These are phyloP conservation scores for Dactylis glomerata DNA, from an alignment of 176 grass and related monocot species.

Conservation along the genomic window DNA sequence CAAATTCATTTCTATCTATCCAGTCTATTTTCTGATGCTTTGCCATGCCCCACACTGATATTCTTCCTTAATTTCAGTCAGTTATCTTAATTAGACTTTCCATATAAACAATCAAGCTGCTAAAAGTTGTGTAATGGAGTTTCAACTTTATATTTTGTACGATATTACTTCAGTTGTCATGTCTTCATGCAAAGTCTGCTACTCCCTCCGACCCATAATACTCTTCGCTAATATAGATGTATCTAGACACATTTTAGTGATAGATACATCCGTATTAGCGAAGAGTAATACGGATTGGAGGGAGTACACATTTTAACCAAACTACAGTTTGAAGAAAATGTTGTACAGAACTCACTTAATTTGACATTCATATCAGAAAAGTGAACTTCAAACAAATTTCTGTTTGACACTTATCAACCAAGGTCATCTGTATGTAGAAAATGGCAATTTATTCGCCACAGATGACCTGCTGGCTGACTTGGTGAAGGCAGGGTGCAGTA, in stretches of 20 bases:
- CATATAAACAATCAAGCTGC: neutral
- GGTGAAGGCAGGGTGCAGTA: neutral
- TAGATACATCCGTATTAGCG: too few species aligned
- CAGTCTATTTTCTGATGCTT: constrained; percentile 1
- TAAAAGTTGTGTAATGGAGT: neutral
- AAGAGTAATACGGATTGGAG: too few species aligned
- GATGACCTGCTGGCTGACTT: neutral
- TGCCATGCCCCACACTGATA: neutral
- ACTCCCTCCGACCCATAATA: too few species aligned
- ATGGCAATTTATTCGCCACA: neutral
- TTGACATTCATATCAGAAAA: neutral
- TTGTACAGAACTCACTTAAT: neutral
- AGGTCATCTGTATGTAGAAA: neutral
- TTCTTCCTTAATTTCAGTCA: neutral
- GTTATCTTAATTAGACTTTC: neutral
- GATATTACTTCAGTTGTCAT: neutral
- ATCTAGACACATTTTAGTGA: too few species aligned
- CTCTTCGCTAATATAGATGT: too few species aligned
- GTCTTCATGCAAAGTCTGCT: neutral
- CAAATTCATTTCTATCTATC: neutral
- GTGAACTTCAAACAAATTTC: too few species aligned
- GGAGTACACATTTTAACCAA: neutral
- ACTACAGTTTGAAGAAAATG: neutral
- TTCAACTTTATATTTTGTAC: neutral
- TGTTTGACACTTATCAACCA: neutral